Evolutionary conservation across 2,329 filamentous ascomycete species (phyloP).

Genomic region (Atkinsonella texensis): DNA sequence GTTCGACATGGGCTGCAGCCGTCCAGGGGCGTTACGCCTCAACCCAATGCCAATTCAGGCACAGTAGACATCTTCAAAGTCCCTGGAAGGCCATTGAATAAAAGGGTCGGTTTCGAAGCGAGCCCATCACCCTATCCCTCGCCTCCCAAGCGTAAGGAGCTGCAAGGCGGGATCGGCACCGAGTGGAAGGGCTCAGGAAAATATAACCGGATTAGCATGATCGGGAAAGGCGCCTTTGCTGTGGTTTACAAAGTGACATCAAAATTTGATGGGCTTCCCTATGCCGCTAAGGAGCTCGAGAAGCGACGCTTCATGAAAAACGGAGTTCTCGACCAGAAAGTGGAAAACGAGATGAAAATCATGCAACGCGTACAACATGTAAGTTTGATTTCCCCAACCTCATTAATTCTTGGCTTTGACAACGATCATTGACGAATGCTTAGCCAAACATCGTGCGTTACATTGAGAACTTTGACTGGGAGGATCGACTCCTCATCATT

Average conservation of each 20-base stretch:
- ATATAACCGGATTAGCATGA: conserved; percentile 71
- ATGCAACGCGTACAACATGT: conserved; percentile 80
- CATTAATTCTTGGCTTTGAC: not conserved
- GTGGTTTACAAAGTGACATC: conserved; percentile 83
- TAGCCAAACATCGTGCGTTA: conserved; percentile 85
- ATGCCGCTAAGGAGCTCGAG: conserved; percentile 89
- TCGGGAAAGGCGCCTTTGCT: conserved; percentile 92
- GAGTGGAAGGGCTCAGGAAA: conserved; percentile 74
- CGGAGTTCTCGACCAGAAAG: conserved; percentile 75
- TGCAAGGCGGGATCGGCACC: conserved; percentile 26
- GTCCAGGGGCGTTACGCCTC: conserved; percentile 34
- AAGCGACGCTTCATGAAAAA: conserved; percentile 92
- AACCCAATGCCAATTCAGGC: conserved; percentile 20
- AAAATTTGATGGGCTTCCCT: conserved; percentile 71
- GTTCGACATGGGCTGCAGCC: conserved; percentile 23
- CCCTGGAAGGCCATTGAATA: conserved; percentile 10
- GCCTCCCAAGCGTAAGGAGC: conserved; percentile 15
- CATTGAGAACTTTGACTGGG: conserved; percentile 76
- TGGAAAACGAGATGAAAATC: conserved; percentile 95
- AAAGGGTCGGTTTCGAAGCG: conserved; percentile 4
- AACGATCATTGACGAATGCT: not conserved
- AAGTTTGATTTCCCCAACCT: conserved; percentile 23
- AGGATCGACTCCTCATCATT: conserved; percentile 78
- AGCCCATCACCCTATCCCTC: conserved; percentile 5
- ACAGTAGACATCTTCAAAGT: conserved; percentile 26